Evolutionary conservation across 2,329 filamentous ascomycete species (phyloP).

Genomic region (Fusarium abutilonis): DNA sequence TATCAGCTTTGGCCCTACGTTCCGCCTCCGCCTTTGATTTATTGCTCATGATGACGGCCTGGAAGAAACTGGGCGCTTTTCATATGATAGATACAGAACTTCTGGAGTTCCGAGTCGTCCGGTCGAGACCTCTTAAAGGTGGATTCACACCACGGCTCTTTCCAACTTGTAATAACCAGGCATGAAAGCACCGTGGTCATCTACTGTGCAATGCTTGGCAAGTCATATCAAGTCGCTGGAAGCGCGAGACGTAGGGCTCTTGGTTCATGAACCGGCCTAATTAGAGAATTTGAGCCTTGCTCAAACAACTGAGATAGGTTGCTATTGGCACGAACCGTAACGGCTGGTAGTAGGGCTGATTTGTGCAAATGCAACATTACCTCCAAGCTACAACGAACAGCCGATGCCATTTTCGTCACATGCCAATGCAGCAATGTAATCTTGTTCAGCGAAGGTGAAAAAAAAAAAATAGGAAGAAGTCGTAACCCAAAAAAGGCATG

Average conservation of each 20-base stretch:
- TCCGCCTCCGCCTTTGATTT: conserved; percentile 35
- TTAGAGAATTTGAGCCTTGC: background rate
- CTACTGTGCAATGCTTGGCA: background rate
- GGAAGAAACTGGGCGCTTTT: background rate
- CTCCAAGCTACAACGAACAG: background rate
- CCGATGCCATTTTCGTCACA: background rate
- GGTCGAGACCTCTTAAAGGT: background rate
- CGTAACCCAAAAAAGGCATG: no score
- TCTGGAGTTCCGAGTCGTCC: background rate
- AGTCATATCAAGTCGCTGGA: no score
- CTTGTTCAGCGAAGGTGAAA: no score
- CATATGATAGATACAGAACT: background rate
- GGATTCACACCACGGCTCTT: background rate
- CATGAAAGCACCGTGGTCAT: background rate
- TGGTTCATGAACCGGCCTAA: background rate
- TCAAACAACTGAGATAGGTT: background rate
- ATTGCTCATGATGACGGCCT: conserved; percentile 3
- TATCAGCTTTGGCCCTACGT: conserved; percentile 30
- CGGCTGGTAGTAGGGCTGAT: conserved; percentile 4
- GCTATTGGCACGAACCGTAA: background rate
- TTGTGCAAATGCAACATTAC: conserved; percentile 3
- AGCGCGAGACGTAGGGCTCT: no score
- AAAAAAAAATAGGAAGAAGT: no score
- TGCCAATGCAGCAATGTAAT: no score
- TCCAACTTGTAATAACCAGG: background rate